Base-by-base conservation (phyloP, 2,329 filamentous ascomycete genomes). In the Pseudocercospora vitis region DNA sequence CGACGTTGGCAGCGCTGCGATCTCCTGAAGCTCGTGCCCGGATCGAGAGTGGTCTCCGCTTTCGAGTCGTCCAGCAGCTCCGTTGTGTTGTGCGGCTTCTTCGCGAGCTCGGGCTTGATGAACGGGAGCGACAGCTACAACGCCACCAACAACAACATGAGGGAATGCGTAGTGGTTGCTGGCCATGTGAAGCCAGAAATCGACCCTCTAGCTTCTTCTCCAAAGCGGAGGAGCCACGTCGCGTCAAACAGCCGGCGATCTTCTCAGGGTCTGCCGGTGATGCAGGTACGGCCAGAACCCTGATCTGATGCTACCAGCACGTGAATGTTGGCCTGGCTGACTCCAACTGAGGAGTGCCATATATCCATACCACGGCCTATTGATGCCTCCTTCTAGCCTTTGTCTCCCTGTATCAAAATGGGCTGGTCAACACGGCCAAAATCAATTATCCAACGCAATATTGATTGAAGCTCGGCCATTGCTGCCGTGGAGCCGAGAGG, bases 31-130 rank as follows among this genome's bases (percentile, higher is more conserved):
- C 37, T 42, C 37, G 21, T 42, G 37, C 9, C 9, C 21, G 19
- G 21, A 42, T 24, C 8, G 16, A 16, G 35, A 23, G 11, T 14
- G 12, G 12, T 40, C 18, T 40, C 35, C 37, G 37, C 37, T 42
- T 42, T 42, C 37, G 7, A 42, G 37, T 23, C 19, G 21, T 12
- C 11, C 37, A 21, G 37, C 37, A 42, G 19, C 18, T 21, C 37
- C 18, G 24, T 26, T 42, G 19, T 42, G 37, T 24, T 42, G 37
- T 42, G 37, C 37, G 21, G 37, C 37, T 42, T 42, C 37, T 42
- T 42, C 8, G 3, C 37, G 37, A 11, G 37, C 37, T 21, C 37
- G 37, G 21, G 37, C 37, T 26, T 42, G 37, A 42, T 42, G 37
- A 7, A 42, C 21, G 16, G 37, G 37, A 42, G 14, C 19, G 37